Evolutionary conservation across 805 yeast genomes (phyloP).

Genomic region (Starmerella davenportii): DNA sequence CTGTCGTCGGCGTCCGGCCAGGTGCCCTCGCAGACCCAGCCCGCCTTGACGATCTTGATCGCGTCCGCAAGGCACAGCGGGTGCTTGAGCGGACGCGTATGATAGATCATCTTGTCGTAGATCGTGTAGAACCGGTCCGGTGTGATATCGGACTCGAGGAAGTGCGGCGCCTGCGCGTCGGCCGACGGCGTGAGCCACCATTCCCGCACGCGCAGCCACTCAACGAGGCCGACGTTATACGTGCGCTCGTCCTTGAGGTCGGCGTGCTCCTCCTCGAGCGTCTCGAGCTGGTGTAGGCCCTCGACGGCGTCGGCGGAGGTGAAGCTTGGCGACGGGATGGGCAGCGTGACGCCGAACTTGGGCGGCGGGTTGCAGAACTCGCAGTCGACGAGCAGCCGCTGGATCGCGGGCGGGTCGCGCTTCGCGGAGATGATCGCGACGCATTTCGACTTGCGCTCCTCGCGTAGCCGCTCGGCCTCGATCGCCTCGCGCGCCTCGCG

Average conservation of each 20-base stretch:
- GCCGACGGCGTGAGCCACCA: constrained; percentile 36
- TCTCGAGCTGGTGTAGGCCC: constrained; percentile 7
- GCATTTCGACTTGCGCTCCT: constrained; percentile 16
- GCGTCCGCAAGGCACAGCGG: constrained; percentile 64
- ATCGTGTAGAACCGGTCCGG: constrained; percentile 27
- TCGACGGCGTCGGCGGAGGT: constrained; percentile 8
- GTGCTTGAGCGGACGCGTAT: constrained; percentile 45
- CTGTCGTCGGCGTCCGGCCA: constrained; percentile 30
- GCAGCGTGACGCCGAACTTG: constrained; percentile 11
- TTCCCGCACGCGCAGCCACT: constrained; percentile 54
- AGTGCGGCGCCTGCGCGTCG: constrained; percentile 13
- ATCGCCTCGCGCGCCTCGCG: constrained; percentile 3
- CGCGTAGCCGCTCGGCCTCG: constrained; percentile 12
- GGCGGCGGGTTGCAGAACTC: constrained; percentile 21
- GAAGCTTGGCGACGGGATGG: constrained; percentile 12
- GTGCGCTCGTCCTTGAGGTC: constrained; percentile 23
- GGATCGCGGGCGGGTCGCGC: constrained; percentile 19
- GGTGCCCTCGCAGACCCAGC: constrained; percentile 65
- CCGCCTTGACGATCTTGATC: constrained; percentile 52
- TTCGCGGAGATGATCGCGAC: constrained; percentile 18
- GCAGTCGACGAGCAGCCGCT: constrained; percentile 19
- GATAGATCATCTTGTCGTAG: constrained; percentile 52
- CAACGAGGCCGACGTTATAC: constrained; percentile 35
- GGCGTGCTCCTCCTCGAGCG: constrained; percentile 8
- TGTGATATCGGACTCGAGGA: constrained; percentile 18